phyloP scores from a whole-genome alignment of 2,329 filamentous ascomycete species.

The Penicillium sp. region DNA sequence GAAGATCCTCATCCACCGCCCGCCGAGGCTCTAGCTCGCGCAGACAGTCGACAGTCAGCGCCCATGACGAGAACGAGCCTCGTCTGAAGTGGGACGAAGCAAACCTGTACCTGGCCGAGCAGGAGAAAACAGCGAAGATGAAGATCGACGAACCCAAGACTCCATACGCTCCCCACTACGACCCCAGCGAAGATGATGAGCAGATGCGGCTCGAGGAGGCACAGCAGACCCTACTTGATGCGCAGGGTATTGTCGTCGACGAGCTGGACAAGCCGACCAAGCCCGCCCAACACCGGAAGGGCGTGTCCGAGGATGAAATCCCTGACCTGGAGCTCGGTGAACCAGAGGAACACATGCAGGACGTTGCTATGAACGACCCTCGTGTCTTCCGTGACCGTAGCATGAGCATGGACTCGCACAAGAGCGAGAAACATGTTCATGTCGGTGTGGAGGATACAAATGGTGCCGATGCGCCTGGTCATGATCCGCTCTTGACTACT shows the following conservation, averaged over 20 bases:
- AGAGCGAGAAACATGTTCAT: conserved; percentile 66
- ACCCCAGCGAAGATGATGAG: conserved; percentile 76
- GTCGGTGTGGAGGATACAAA: conserved; percentile 48
- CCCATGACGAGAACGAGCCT: conserved; percentile 54
- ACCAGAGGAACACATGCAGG: conserved; percentile 63
- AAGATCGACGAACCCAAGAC: conserved; percentile 99
- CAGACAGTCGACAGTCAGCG: conserved; percentile 54
- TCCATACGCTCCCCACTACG: conserved; percentile 85
- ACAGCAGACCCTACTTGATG: conserved; percentile 48
- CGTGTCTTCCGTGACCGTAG: conserved; percentile 39
- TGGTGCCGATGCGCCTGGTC: conserved; percentile 30
- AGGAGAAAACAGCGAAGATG: conserved; percentile 91
- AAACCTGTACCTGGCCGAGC: conserved; percentile 92
- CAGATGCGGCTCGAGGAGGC: conserved; percentile 42
- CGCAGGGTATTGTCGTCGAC: conserved; percentile 60
- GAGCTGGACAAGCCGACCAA: conserved; percentile 51
- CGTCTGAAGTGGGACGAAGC: conserved; percentile 97
- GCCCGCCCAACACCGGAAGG: conserved; percentile 29
- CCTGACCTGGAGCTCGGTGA: conserved; percentile 86
- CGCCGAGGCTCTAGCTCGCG: conserved; percentile 58
- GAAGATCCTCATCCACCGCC: conserved; percentile 68
- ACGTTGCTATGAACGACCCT: conserved; percentile 30
- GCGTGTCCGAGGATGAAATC: conserved; percentile 63
- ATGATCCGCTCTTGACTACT: conserved; percentile 48
- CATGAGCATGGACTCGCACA: conserved; percentile 34